Percentiles rank a stretch among this genome's conserved stretches.
Evolutionary conservation across 2,329 filamentous ascomycete genomes (phyloP).

Genomic region (Rhynchosporium agropyri): DNA sequence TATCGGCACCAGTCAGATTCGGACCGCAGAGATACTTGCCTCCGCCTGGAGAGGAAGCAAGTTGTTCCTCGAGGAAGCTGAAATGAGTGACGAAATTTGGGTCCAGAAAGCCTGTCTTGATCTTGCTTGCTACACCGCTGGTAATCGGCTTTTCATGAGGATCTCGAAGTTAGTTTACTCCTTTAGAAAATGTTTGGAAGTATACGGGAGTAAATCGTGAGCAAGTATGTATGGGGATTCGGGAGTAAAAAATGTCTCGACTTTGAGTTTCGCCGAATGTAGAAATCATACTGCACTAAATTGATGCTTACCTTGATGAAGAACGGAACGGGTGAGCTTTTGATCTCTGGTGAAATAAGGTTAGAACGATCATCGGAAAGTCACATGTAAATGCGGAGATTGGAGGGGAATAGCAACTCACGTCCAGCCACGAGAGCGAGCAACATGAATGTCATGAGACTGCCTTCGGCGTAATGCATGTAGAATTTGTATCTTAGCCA

Average conservation of each 20-base stretch:
- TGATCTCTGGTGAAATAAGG: conserved; percentile 54
- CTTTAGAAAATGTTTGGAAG: too few species aligned
- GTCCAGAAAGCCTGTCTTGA: conserved; percentile 50
- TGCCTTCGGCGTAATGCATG: conserved; percentile 86
- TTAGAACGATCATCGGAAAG: conserved; percentile 3
- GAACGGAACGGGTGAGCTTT: conserved; percentile 62
- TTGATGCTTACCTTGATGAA: conserved; percentile 53
- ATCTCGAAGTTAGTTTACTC: too few species aligned
- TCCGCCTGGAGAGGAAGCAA: conserved; percentile 49
- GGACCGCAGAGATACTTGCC: conserved; percentile 54
- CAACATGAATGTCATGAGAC: conserved; percentile 73
- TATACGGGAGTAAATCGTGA: too few species aligned
- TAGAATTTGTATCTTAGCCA: conserved; percentile 66
- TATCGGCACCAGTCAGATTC: conserved; percentile 53
- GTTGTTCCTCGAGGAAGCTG: conserved; percentile 53
- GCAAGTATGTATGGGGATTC: too few species aligned
- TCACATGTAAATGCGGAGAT: background rate
- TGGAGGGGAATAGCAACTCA: conserved; percentile 42
- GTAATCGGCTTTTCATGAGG: conserved; percentile 54
- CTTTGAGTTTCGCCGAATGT: too few species aligned
- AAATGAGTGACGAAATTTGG: conserved; percentile 52
- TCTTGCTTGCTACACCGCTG: conserved; percentile 51
- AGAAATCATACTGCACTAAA: too few species aligned
- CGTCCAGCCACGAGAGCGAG: conserved; percentile 61
- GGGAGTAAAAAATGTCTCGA: too few species aligned